phyloP scores from a whole-genome alignment of 257 asterid genomes.

The Solanum sitiens region DNA sequence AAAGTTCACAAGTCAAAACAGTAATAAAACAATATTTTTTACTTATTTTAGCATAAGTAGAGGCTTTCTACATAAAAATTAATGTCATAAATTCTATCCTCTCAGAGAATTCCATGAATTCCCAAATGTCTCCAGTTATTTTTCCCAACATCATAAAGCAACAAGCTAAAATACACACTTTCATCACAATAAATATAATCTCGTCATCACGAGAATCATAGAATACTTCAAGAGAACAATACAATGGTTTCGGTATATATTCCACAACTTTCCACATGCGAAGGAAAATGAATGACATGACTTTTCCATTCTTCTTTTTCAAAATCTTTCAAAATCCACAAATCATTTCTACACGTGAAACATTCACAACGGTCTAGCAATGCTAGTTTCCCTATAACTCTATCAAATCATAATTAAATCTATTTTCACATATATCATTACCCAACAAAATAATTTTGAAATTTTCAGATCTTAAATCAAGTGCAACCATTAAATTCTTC shows the following conservation, averaged over 20 bases:
- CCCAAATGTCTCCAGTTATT: background rate
- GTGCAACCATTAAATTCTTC: background rate
- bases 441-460: background rate
- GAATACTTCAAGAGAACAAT: background rate
- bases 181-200: background rate
- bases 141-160: background rate
- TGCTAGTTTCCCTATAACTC: background rate
- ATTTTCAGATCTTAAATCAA: background rate
- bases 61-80: background rate
- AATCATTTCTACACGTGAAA: background rate
- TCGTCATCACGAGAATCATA: background rate
- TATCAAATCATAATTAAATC: background rate
- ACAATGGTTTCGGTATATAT: background rate
- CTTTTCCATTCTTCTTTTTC: background rate
- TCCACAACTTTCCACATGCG: background rate
- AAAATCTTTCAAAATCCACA: background rate
- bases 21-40: background rate
- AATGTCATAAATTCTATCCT: background rate
- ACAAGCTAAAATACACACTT: background rate
- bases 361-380: background rate
- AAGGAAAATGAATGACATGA: background rate
- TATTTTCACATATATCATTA: background rate
- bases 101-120: background rate
- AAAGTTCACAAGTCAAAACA: background rate
- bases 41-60: background rate